Evolutionary conservation across 345 rosid species (phyloP).

Genomic region (Pelargonium nanum): DNA sequence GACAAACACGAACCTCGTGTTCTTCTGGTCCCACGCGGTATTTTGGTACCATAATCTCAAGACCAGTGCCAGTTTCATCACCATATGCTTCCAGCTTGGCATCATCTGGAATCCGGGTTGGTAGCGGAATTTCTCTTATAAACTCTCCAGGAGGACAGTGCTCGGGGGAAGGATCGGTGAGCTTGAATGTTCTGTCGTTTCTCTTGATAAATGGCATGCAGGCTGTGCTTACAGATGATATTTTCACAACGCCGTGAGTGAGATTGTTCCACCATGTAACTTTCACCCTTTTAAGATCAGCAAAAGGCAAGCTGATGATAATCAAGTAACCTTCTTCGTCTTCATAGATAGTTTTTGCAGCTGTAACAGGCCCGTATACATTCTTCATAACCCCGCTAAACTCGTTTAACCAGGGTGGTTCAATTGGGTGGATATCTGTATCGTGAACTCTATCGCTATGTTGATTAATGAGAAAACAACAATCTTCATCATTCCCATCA

Average conservation of each 20-base stretch:
- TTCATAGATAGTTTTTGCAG: constrained; percentile 49
- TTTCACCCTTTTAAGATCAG: constrained; percentile 48
- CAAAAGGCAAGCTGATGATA: constrained; percentile 43
- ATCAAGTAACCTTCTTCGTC: constrained; percentile 41
- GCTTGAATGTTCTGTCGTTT: constrained; percentile 45
- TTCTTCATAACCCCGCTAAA: constrained; percentile 51
- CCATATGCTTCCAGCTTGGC: constrained; percentile 50
- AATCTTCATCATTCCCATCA: constrained; percentile 24
- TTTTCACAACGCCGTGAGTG: constrained; percentile 41
- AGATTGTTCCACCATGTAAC: constrained; percentile 50
- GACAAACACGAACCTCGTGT: constrained; percentile 49
- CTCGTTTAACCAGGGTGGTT: constrained; percentile 36
- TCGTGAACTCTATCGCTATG: constrained; percentile 21
- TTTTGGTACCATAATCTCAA: constrained; percentile 46
- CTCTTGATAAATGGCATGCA: constrained; percentile 41
- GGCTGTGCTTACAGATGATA: constrained; percentile 41
- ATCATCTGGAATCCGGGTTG: constrained; percentile 42
- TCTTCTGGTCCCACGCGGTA: constrained; percentile 40
- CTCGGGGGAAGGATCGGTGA: constrained; percentile 45
- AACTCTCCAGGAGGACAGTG: constrained; percentile 59
- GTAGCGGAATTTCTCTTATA: constrained; percentile 43
- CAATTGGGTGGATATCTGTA: constrained; percentile 26
- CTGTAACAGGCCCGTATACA: constrained; percentile 47
- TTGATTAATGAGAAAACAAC: constrained; percentile 24
- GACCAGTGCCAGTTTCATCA: constrained; percentile 42